Base-by-base conservation (phyloP, 495 filamentous ascomycete genomes). In the Daldinia childiae region DNA sequence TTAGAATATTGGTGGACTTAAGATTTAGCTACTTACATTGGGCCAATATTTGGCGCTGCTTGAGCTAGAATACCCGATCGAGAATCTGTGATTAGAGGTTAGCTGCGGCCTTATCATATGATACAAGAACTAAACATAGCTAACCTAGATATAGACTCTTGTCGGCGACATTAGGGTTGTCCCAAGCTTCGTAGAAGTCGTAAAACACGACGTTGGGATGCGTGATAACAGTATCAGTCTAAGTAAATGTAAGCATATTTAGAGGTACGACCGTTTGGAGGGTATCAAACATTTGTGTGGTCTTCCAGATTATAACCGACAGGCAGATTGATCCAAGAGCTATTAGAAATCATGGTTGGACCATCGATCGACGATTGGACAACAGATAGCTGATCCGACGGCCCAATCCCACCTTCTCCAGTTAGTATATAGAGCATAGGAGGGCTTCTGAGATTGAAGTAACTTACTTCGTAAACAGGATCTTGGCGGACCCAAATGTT, bases 281-380 rank as follows among this genome's bases (percentile, higher is more conserved):
- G 32, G 54, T 12, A 38, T 41, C 74, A 41, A 24, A 77, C 76
- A 77, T 91, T 90, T 58, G 86, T 82, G 77, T 93, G 90, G 73
- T 93, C 91, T 68, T 88, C 86, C 34, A 92, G 75, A 68, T 91
- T 91, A 72, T 90, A 84, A 38, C 91, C 91, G 24, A 93, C 90
- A 21, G 91, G 91, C 11, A 91, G 83, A 67, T 88, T 80, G 71
- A 93, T 90, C 90, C 90, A 92, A 32, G 87, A 73, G 2, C 67
- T 65, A 48, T 76, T 79, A 55, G 71, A 74, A 58, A 87, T 83
- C 83, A 89, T 83, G 11, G 78, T 81, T 5, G 85, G 77, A 11
- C 87, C 85, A 58, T 86, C 82, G 1, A 81, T 78, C 3, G 83
- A 84, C 50, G 76, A 77, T 66, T 85, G 79, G 43, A 89, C 86